phyloP scores from a whole-genome alignment of 305 asterid genomes.

The Fraxinus floribunda region DNA sequence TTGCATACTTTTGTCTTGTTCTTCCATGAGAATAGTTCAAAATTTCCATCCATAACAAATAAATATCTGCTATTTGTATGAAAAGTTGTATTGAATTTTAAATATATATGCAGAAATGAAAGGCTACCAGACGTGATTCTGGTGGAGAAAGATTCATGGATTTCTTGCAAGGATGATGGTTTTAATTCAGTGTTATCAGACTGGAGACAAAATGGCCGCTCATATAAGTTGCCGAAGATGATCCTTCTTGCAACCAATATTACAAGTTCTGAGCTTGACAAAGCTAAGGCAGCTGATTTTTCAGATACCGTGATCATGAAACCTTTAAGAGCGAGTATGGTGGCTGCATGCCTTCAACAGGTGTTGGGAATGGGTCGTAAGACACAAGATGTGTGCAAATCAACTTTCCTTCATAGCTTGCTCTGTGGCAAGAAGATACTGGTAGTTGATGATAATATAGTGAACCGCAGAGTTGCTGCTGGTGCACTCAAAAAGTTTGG shows the following conservation, averaged over 20 bases:
- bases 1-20: not conserved
- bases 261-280: conserved; percentile 49
- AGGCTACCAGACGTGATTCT: conserved; percentile 61
- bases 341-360: conserved; percentile 83
- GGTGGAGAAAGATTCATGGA: conserved; percentile 82
- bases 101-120: conserved; percentile 40
- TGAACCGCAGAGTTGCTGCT: conserved; percentile 90
- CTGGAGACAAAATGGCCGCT: conserved; percentile 53
- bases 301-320: conserved; percentile 76
- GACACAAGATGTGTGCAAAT: conserved; percentile 33
- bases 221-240: conserved; percentile 55
- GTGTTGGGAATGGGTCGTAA: conserved; percentile 57
- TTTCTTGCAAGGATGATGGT: conserved; percentile 52
- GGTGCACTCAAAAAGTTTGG: conserved; percentile 88
- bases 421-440: conserved; percentile 72
- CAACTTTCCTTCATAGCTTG: conserved; percentile 49
- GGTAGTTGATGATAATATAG: conserved; percentile 88
- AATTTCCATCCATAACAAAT: not conserved
- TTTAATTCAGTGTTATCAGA: conserved; percentile 28
- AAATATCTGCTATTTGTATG: not conserved
- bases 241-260: conserved; percentile 77
- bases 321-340: conserved; percentile 82
- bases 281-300: conserved; percentile 75
- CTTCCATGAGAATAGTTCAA: not conserved
- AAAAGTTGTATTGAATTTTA: not conserved